Evolutionary conservation across 306 rosid species (phyloP).

Genomic region (Prunus kanzakura): DNA sequence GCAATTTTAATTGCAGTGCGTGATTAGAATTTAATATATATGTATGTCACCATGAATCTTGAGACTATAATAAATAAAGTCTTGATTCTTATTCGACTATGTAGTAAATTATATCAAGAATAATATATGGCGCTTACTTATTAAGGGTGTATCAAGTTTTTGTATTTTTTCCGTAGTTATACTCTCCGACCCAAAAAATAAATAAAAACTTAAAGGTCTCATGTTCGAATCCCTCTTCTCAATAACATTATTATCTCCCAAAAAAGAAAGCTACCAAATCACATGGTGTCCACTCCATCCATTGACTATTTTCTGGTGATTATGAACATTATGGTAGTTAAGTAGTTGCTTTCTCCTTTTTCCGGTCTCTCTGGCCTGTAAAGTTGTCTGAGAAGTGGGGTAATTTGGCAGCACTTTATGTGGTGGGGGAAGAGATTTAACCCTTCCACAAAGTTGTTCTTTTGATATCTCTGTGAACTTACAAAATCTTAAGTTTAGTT

Average conservation of each 20-base stretch:
- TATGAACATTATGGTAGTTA: not conserved
- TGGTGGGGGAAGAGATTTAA: not conserved
- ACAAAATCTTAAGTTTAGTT: too few species aligned
- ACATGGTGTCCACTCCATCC: not conserved
- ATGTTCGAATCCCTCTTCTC: too few species aligned
- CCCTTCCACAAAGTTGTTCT: too few species aligned
- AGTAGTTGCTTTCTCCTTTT: not conserved
- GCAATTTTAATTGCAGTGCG: not conserved
- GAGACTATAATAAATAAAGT: not conserved
- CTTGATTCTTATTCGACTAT: not conserved
- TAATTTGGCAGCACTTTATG: not conserved
- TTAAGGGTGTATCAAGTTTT: too few species aligned
- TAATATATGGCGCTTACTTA: too few species aligned
- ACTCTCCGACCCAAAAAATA: too few species aligned
- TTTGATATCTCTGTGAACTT: too few species aligned
- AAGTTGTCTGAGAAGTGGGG: not conserved
- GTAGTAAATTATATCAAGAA: too few species aligned
- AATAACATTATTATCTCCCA: too few species aligned
- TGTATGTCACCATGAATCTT: not conserved
- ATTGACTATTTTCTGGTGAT: not conserved
- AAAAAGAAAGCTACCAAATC: not conserved
- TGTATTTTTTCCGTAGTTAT: too few species aligned
- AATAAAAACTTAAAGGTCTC: too few species aligned
- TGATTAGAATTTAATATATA: not conserved
- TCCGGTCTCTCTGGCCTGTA: not conserved